Conservation (phyloP, 331 rosid species). For the Quercus phellos region DNA sequence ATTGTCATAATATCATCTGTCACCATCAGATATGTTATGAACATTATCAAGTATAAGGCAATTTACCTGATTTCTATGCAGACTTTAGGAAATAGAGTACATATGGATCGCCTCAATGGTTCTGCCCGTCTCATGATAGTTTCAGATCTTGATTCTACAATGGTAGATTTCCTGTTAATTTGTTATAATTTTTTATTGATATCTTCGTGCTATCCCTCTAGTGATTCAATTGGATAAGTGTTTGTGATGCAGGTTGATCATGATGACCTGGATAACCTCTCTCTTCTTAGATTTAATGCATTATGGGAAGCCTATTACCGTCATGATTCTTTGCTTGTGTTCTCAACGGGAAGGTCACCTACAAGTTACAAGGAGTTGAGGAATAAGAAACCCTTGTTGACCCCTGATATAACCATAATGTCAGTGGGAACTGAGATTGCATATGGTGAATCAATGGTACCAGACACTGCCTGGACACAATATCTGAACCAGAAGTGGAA, state of each 20-base stretch:
- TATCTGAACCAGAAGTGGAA: constrained; percentile 60
- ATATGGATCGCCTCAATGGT: constrained; percentile 55
- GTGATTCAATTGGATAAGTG: neutral
- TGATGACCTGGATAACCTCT: constrained; percentile 47
- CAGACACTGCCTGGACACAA: constrained; percentile 54
- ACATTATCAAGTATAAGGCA: constrained; percentile 8
- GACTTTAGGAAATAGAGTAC: neutral
- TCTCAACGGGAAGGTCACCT: constrained; percentile 82
- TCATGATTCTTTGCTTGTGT: constrained; percentile 74
- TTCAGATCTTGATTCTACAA: constrained; percentile 81
- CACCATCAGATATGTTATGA: neutral
- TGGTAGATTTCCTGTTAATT: constrained; percentile 39
- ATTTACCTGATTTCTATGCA: constrained; percentile 23
- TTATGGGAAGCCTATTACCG: constrained; percentile 84
- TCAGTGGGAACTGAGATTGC: constrained; percentile 90
- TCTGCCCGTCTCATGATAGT: constrained; percentile 70
- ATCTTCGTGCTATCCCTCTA: neutral
- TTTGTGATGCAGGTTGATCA: constrained; percentile 65
- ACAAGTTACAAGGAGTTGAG: constrained; percentile 42
- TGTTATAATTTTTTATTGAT: constrained; percentile 1
- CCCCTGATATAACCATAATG: constrained; percentile 70
- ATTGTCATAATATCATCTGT: neutral
- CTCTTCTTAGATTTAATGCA: constrained; percentile 69
- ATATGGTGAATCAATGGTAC: constrained; percentile 53
- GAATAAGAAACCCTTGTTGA: constrained; percentile 61